Percentiles rank a stretch among this genome's conserved stretches.
Evolutionary conservation across 148 eudicot species (phyloP).

Genomic region (Spergularia bocconei): DNA sequence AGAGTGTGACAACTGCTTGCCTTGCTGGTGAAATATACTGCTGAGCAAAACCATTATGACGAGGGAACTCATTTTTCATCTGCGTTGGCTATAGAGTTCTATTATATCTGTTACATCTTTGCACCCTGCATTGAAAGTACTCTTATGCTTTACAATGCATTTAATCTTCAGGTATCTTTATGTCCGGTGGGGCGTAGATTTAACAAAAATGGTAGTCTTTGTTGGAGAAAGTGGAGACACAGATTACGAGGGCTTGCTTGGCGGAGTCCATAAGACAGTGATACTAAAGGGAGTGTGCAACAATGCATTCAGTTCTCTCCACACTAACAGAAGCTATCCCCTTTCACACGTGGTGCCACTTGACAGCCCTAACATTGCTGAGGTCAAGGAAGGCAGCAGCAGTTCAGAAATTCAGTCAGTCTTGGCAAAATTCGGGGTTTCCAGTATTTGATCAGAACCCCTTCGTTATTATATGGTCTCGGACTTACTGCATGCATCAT

Average conservation of each 20-base stretch:
- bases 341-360: slow-evolving; percentile 67
- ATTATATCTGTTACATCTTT: not conserved
- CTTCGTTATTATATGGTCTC: not conserved
- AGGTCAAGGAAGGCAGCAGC: slow-evolving; percentile 36
- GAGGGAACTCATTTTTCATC: too few species aligned
- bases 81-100: too few species aligned
- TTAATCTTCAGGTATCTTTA: slow-evolving; percentile 56
- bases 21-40: not conserved
- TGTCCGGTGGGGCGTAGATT: slow-evolving; percentile 82
- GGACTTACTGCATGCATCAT: not conserved
- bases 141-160: not conserved
- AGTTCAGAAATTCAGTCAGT: slow-evolving; percentile 45
- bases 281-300: slow-evolving; percentile 70
- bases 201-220: slow-evolving; percentile 72
- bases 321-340: slow-evolving; percentile 70
- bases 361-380: slow-evolving; percentile 66
- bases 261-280: slow-evolving; percentile 79
- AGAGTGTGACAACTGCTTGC: not conserved
- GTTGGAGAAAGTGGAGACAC: slow-evolving; percentile 95
- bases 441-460: slow-evolving; percentile 29
- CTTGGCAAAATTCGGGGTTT: slow-evolving; percentile 43
- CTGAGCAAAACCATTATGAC: too few species aligned
- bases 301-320: slow-evolving; percentile 42
- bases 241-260: slow-evolving; percentile 83
- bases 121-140: not conserved